A percentile compares a stretch with the other conserved stretches of the same genome.
These are phyloP conservation scores for Solanum hybrid DNA, from an alignment of 305 asterid genomes.

Conservation along the genomic window DNA sequence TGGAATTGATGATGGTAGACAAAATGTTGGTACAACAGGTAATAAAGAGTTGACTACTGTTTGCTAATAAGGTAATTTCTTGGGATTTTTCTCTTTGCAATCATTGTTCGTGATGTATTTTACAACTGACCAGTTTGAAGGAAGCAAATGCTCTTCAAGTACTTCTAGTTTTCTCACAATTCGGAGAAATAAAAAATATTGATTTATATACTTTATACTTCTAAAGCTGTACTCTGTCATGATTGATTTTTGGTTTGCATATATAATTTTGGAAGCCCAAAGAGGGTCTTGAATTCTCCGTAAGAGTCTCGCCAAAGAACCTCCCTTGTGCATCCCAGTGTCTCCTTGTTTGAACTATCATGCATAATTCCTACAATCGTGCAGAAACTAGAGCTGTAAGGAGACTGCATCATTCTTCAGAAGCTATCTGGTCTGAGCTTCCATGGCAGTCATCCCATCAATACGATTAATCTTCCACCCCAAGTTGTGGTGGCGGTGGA, in stretches of 20 bases:
- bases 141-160: conserved; percentile 83
- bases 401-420: not conserved
- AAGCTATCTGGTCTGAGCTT: not conserved
- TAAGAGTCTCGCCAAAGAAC: conserved; percentile 59
- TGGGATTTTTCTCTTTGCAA: too few species aligned
- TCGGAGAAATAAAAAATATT: not conserved
- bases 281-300: conserved; percentile 63
- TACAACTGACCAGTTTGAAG: conserved; percentile 6
- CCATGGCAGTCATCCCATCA: not conserved
- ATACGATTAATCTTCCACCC: not conserved
- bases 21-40: conserved; percentile 63
- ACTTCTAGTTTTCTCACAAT: not conserved
- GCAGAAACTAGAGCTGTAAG: not conserved
- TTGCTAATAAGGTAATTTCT: too few species aligned
- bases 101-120: too few species aligned
- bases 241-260: conserved; percentile 18
- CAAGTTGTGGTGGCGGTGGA: not conserved
- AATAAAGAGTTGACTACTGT: not conserved
- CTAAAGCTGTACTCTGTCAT: not conserved
- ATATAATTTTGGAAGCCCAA: conserved; percentile 38
- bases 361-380: too few species aligned
- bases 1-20: not conserved
- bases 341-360: conserved; percentile 11
- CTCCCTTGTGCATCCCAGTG: conserved; percentile 59
- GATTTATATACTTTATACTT: not conserved